Evolutionary conservation across 2,329 filamentous ascomycete genomes (phyloP).

Genomic region (Calonectria honghensis): DNA sequence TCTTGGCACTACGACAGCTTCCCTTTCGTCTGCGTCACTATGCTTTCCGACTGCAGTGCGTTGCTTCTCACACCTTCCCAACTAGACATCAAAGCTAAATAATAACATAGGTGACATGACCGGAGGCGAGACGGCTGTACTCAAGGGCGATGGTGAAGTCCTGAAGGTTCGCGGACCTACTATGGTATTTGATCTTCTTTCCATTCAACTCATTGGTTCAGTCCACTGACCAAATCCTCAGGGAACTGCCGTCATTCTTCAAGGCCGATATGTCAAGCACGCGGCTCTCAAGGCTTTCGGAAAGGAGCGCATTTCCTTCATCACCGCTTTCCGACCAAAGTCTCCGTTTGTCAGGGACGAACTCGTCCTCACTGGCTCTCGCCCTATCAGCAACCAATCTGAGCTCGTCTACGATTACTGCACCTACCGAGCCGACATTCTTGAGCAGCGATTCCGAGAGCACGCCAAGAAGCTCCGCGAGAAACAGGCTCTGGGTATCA

Average conservation of each 20-base stretch:
- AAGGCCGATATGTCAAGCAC: constrained; percentile 82
- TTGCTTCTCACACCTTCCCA: no score
- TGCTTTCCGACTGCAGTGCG: constrained; percentile 75
- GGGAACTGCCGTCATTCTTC: constrained; percentile 70
- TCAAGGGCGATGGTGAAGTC: constrained; percentile 71
- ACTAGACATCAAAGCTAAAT: constrained; percentile 53
- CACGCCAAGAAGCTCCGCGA: constrained; percentile 41
- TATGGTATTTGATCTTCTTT: constrained; percentile 66
- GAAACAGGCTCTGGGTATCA: constrained; percentile 36
- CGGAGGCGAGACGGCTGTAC: constrained; percentile 79
- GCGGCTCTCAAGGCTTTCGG: constrained; percentile 76
- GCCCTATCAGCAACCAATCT: constrained; percentile 68
- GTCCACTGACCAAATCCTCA: neutral
- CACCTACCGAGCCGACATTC: constrained; percentile 52
- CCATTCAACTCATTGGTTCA: no score
- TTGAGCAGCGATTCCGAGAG: constrained; percentile 70
- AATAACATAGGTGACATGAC: constrained; percentile 66
- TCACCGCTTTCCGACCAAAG: constrained; percentile 79
- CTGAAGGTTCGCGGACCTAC: constrained; percentile 76
- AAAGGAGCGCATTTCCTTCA: constrained; percentile 78
- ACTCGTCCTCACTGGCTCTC: constrained; percentile 75
- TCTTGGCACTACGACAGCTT: constrained; percentile 81
- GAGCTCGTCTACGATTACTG: constrained; percentile 41
- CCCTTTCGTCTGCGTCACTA: constrained; percentile 81
- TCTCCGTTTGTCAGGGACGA: constrained; percentile 74